Base-by-base conservation (phyloP, 371 early-diverging fungal genomes). In the Choanephora cucurbitarum region DNA sequence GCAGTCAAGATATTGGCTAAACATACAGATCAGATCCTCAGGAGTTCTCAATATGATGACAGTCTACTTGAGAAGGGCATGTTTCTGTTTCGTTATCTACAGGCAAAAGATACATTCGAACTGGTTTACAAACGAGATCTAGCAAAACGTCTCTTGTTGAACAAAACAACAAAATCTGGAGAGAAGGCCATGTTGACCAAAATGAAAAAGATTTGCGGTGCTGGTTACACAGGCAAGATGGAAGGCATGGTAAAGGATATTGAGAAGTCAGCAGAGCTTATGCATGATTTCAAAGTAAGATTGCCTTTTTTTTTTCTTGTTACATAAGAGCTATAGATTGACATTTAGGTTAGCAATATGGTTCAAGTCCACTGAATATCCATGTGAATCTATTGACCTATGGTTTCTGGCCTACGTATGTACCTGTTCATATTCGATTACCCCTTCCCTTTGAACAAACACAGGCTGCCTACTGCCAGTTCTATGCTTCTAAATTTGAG, bases 241-340 rank as follows among this genome's bases (percentile, higher is more conserved):
- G 97, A 97, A 59, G 94, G 91, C n/a, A 97, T 96, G 97, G 87
- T 96, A 58, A 87, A 87, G 41, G 97, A 97, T 62, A 90, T 95
- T 69, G 86, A 88, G 24, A 55, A 85, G 8, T 95, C 95, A 0
- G 64, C 62, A 31, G 95, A 95, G 14, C 55, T 91, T 34, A 78
- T 83, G 72, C 51, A 58, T 17, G 81, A 79, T 19, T 88, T 90
- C 58, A 79, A 77, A 34, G 83, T 92, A 66, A 53, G 57, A 37
- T n/a, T n/a, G n/a, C n/a, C n/a, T n/a, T n/a, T n/a, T n/a, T n/a
- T n/a, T n/a, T n/a, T n/a, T n/a, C n/a, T n/a, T n/a, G n/a, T n/a
- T n/a, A n/a, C n/a, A n/a, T n/a, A n/a, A n/a, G n/a, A 23, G 43
- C 24, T 18, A 43, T 18, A 1, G 5, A 34, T 28, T 17, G 8